Conservation (phyloP, 495 filamentous ascomycete species). For the Symbiotaphrina buchneri region DNA sequence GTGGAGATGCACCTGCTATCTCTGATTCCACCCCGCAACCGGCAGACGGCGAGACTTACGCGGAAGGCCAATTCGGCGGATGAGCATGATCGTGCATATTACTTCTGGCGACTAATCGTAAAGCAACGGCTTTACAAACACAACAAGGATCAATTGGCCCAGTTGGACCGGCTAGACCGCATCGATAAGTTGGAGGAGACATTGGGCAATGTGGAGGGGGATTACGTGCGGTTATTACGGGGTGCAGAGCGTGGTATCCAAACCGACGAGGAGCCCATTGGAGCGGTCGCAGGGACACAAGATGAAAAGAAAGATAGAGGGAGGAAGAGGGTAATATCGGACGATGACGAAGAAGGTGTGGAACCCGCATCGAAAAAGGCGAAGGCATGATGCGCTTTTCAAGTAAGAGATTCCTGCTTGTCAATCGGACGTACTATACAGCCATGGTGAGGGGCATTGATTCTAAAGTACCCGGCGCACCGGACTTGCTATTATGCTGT, state of each 20-base stretch:
- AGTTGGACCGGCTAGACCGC: slow-evolving; percentile 55
- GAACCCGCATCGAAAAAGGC: slow-evolving; percentile 15
- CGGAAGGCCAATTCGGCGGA: slow-evolving; percentile 25
- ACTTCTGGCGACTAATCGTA: slow-evolving; percentile 61
- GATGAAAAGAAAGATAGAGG: slow-evolving; percentile 8
- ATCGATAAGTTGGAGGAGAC: slow-evolving; percentile 66
- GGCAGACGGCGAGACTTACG: slow-evolving; percentile 30
- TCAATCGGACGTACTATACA: too few relatives aligned
- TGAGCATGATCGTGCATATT: slow-evolving; percentile 38
- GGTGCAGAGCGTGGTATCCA: slow-evolving; percentile 9
- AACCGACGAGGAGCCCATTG: not conserved
- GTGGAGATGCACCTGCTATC: slow-evolving; percentile 79
- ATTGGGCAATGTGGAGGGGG: slow-evolving; percentile 52
- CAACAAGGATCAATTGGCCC: slow-evolving; percentile 51
- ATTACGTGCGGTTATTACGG: slow-evolving; percentile 49
- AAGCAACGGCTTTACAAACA: slow-evolving; percentile 67
- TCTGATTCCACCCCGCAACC: slow-evolving; percentile 37
- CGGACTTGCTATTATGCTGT: too few relatives aligned
- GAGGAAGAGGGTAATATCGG: slow-evolving; percentile 24
- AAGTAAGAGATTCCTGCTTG: too few relatives aligned
- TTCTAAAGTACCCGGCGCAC: too few relatives aligned
- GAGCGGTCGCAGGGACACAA: slow-evolving; percentile 2
- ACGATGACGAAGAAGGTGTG: slow-evolving; percentile 12
- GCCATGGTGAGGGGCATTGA: too few relatives aligned
- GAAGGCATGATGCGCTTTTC: slow-evolving; percentile 17